Evolutionary conservation across 108 stramenopile genomes (phyloP), one percentile per base, ranked within the genome.

Genomic region (Pseudonitzschia delicatissima): DNA sequence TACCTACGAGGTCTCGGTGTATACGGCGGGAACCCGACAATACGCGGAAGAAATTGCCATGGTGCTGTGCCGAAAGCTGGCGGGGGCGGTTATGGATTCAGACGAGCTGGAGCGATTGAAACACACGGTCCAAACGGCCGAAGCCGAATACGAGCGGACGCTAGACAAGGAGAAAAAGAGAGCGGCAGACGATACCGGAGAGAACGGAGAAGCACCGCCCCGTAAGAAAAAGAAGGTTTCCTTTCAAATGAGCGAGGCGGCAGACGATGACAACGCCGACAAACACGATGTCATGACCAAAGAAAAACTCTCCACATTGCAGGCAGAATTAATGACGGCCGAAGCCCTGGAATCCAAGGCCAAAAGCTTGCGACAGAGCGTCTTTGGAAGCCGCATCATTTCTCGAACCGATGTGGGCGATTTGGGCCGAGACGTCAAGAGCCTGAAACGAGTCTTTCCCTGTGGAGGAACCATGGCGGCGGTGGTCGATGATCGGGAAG

Each of bases 401-500:
- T 86, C 87, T 3, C 71, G 93, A 49, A 91, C 89, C 13, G 93
- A 94, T 80, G 85, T 91, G 25, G 79, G 88, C 52, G 93, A 94
- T 73, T 68, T 91, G 48, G 93, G 93, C 25, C 77, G 71, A 37
- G 77, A 90, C 71, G 93, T 91, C 21, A 94, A 94, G 64, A 84
- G 84, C 72, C 55, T 94, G 39, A 86, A 85, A 57, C 80, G 92
- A 55, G 82, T 93, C 0, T 90, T 90, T 67, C 91, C 91, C 29
- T 86, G 91, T 74, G 91, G 91, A 32, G 91, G 91, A 28, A 74
- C 78, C 25, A 90, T 93, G 88, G 83, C 88, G 50, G 90, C 82
- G 1, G 89, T 94, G 44, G 67, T 94, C 17, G 93, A 94, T 63
- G 93, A 94, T 69, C 74, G 93, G 18, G 93, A 94, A 78, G 93